Conservation (phyloP, 169 alveolate genomes). For the Miamiensis avidus region DNA sequence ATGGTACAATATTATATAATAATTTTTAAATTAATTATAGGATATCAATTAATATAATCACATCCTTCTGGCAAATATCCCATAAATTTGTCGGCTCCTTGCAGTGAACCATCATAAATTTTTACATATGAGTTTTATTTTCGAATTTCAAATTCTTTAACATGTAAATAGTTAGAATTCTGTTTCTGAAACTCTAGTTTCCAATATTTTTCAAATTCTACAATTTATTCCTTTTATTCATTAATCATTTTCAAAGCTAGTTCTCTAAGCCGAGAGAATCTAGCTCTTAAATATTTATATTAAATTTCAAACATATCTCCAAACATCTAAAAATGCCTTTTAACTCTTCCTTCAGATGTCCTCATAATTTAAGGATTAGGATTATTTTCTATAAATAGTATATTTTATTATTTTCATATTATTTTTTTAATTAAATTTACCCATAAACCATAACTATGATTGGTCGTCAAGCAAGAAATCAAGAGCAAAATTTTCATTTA, state of each 20-base stretch:
- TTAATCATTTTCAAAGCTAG: not conserved
- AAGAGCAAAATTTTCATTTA: constrained; percentile 44
- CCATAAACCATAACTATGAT: constrained; percentile 37
- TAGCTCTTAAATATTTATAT: constrained; percentile 10
- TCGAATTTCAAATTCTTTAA: not conserved
- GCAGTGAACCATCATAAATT: constrained; percentile 12
- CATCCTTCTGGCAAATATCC: constrained; percentile 30
- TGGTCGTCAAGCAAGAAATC: constrained; percentile 47
- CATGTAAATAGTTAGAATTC: not conserved
- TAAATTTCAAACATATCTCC: constrained; percentile 27
- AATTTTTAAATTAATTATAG: not conserved
- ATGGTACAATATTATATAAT: too few species aligned
- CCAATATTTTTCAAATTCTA: too few species aligned
- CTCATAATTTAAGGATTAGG: constrained; percentile 24
- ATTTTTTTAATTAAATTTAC: too few species aligned
- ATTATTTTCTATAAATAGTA: too few species aligned
- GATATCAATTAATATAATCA: not conserved
- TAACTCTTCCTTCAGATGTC: constrained; percentile 13
- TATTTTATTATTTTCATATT: too few species aligned
- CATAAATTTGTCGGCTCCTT: constrained; percentile 17
- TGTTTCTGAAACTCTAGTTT: too few species aligned
- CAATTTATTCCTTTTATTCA: not conserved
- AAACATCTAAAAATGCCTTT: constrained; percentile 22
- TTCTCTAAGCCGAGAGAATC: constrained; percentile 1
- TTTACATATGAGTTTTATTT: constrained; percentile 5